phyloP scores from a whole-genome alignment of 192 early-diverging fungal genomes.

The Gigaspora rosea region DNA sequence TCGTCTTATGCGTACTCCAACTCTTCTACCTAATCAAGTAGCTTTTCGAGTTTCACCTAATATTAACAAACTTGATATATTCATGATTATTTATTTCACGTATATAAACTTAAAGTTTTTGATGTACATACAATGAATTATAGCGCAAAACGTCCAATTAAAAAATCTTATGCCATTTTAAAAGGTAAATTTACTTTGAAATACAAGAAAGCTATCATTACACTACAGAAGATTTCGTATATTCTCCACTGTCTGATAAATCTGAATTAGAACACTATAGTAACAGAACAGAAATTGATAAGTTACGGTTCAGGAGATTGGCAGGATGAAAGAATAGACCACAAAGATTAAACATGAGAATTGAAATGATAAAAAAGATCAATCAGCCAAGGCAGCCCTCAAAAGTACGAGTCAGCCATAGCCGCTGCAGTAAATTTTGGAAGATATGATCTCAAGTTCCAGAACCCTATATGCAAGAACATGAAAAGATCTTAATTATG shows the following conservation, averaged over 20 bases:
- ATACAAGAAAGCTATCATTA: constrained; percentile 66
- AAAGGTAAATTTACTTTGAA: constrained; percentile 38
- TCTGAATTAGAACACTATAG: constrained; percentile 26
- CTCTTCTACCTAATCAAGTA: constrained; percentile 80
- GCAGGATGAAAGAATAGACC: constrained; percentile 23
- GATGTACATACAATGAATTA: constrained; percentile 93
- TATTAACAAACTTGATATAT: constrained; percentile 96
- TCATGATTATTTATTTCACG: constrained; percentile 75
- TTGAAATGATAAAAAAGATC: no score
- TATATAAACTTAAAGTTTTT: constrained; percentile 80
- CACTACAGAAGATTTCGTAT: constrained; percentile 54
- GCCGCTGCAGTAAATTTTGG: no score
- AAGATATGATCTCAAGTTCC: no score
- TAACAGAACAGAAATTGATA: background rate
- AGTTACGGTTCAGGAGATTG: background rate
- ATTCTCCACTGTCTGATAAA: constrained; percentile 47
- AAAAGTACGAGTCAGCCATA: no score
- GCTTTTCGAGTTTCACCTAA: constrained; percentile 88
- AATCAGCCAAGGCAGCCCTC: no score
- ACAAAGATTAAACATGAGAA: background rate
- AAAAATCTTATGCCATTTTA: constrained; percentile 39
- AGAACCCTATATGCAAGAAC: no score
- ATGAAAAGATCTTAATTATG: no score
- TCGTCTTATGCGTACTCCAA: constrained; percentile 74
- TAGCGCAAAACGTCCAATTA: constrained; percentile 53